Conservation (phyloP, 2,329 filamentous ascomycete genomes). For the Sclerotinia nivalis region DNA sequence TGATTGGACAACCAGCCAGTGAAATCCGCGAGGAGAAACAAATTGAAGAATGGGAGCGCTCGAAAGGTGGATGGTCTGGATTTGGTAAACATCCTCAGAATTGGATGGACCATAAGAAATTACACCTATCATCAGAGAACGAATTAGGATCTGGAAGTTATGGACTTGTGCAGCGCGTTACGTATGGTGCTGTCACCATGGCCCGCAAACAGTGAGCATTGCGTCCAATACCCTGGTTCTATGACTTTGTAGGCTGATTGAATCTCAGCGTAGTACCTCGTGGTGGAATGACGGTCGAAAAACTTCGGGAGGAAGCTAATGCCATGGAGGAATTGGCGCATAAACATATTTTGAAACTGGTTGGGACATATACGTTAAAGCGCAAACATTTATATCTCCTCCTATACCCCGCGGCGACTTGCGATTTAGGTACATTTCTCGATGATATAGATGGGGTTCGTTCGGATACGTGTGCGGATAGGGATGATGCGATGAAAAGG, state of each 20-base stretch:
- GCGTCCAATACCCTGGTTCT: background rate
- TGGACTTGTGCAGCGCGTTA: conserved; percentile 49
- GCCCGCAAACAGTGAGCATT: conserved; percentile 46
- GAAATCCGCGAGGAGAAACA: conserved; percentile 32
- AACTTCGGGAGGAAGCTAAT: conserved; percentile 49
- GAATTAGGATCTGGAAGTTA: conserved; percentile 48
- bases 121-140: conserved; percentile 33
- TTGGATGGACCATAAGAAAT: conserved; percentile 28
- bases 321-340: conserved; percentile 52
- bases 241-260: conserved; percentile 33
- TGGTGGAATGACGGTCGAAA: conserved; percentile 43
- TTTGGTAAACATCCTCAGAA: conserved; percentile 32
- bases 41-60: conserved; percentile 33
- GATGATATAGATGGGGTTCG: conserved; percentile 48
- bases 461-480: conserved; percentile 45
- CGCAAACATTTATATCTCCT: conserved; percentile 48
- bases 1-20: conserved; percentile 30
- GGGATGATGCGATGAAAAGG: conserved; percentile 43
- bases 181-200: conserved; percentile 45
- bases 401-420: conserved; percentile 51
- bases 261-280: conserved; percentile 27
- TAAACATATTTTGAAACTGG: conserved; percentile 50
- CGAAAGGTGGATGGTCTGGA: conserved; percentile 34
- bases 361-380: conserved; percentile 49
- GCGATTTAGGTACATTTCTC: conserved; percentile 48